Conservation (phyloP, 176 grass and related monocot genomes). For the Metroxylon sagu region DNA sequence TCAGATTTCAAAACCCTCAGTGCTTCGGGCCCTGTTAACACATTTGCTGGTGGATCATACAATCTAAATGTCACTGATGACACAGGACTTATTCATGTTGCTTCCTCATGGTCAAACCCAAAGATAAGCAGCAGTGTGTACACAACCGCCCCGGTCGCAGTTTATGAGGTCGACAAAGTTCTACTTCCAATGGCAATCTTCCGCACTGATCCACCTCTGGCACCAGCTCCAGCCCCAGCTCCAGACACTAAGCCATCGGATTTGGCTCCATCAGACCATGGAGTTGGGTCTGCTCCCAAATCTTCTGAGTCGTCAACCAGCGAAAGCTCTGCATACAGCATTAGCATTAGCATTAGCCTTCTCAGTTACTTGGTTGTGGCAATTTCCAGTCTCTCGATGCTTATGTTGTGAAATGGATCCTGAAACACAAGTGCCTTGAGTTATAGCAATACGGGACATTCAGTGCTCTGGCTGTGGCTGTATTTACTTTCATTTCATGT, state of each 20-base stretch:
- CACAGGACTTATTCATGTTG: slow-evolving; percentile 48
- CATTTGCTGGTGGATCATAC: slow-evolving; percentile 63
- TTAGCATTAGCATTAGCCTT: slow-evolving; percentile 1
- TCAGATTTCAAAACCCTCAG: slow-evolving; percentile 80
- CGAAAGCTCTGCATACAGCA: slow-evolving; percentile 20
- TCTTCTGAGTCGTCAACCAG: slow-evolving; percentile 15
- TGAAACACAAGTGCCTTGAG: not conserved
- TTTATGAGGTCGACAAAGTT: slow-evolving; percentile 72
- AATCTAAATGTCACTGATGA: slow-evolving; percentile 64
- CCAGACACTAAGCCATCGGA: slow-evolving; percentile 53
- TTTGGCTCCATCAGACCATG: slow-evolving; percentile 20
- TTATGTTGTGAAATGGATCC: slow-evolving; percentile 27
- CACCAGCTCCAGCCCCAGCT: slow-evolving; percentile 60
- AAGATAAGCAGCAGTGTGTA: slow-evolving; percentile 80
- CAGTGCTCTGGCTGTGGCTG: not conserved
- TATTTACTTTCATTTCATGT: not conserved
- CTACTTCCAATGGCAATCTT: slow-evolving; percentile 84
- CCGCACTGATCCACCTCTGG: slow-evolving; percentile 52
- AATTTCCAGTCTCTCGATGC: slow-evolving; percentile 35
- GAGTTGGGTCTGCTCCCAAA: slow-evolving; percentile 21
- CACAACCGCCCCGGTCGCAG: slow-evolving; percentile 54
- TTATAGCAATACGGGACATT: not conserved
- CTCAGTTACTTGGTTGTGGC: slow-evolving; percentile 25
- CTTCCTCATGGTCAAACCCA: slow-evolving; percentile 84
- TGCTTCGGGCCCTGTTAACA: slow-evolving; percentile 53